A percentile compares a stretch with the other conserved stretches of the same genome.
These are phyloP conservation scores for Termitomyces sp. DNA, from an alignment of 768 basidiomycete species.

Conservation along the genomic window DNA sequence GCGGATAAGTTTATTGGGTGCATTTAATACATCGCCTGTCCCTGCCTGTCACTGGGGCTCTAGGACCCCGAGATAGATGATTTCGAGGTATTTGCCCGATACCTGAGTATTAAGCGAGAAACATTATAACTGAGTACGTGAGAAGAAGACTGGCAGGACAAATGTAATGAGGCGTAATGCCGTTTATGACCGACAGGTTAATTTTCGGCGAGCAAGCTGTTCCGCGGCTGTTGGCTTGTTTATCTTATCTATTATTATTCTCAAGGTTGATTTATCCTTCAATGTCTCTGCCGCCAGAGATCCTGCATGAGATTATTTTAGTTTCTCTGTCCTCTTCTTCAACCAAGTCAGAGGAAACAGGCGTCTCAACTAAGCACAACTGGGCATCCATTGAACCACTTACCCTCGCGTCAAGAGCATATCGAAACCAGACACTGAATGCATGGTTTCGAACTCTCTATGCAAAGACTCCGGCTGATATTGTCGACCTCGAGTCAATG, in stretches of 20 bases:
- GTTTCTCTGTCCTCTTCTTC: slow-evolving; percentile 15
- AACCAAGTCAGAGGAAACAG: slow-evolving; percentile 9
- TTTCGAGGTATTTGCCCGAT: neutral
- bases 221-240: neutral
- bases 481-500: slow-evolving; percentile 14
- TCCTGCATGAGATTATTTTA: slow-evolving; percentile 27
- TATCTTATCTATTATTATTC: neutral
- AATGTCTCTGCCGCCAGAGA: slow-evolving; percentile 27
- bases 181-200: neutral
- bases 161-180: neutral
- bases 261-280: neutral
- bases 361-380: slow-evolving; percentile 18
- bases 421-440: slow-evolving; percentile 22
- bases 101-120: too few species aligned
- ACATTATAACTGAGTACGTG: neutral
- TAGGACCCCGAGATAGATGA: neutral
- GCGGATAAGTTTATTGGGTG: neutral
- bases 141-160: neutral
- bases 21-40: neutral
- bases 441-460: slow-evolving; percentile 30
- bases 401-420: slow-evolving; percentile 24
- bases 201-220: too few species aligned
- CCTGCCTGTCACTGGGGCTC: neutral
- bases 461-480: slow-evolving; percentile 18
- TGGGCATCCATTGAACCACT: slow-evolving; percentile 24